Base-by-base conservation (phyloP, 345 rosid genomes). In the Brassica incana region DNA sequence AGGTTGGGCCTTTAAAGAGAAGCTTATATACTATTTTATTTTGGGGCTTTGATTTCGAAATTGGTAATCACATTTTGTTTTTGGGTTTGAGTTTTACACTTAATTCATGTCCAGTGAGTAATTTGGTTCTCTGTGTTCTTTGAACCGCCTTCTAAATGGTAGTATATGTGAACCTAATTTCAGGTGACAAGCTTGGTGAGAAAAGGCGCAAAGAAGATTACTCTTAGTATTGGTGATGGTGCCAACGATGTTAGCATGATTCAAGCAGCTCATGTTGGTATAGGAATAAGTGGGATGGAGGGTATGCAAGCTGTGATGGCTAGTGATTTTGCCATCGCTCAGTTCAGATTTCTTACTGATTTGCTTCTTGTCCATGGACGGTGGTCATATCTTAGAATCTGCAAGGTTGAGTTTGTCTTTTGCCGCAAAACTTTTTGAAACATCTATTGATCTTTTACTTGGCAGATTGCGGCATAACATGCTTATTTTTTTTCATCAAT, bases 281-380 rank as follows among this genome's bases (percentile, higher is more conserved):
- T 96, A 74, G 99, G 99, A 78, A 96, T 96, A 81, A 96, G 99
- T 81, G 99, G 99, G 73, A 36, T 88, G 87, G 99, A 96, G 83
- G 99, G 99, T 75, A 93, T 93, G 98, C 97, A 96, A 87, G 99
- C 98, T 61, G 99, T 93, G 81, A 96, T 96, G 98, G 99, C 99
- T 67, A 96, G 99, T 90, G 99, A 96, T 84, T 96, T 93, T 87
- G 95, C 99, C 73, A 93, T 96, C 84, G 98, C 99, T 54, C 99
- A 96, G 84, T 96, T 93, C 80, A 91, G 97, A 65, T 96, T 81
- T 84, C 97, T 96, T 70, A 85, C 92, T 27, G 99, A 96, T 86
- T 85, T 96, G 77, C 97, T 96, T 78, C 97, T 96, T 73, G 98
- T 96, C 79, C 99, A 96, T 69, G 99, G 99, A 67, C 95, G 98